Evolutionary conservation across 805 yeast genomes (phyloP).

Genomic region (Ogataea naganishii): DNA sequence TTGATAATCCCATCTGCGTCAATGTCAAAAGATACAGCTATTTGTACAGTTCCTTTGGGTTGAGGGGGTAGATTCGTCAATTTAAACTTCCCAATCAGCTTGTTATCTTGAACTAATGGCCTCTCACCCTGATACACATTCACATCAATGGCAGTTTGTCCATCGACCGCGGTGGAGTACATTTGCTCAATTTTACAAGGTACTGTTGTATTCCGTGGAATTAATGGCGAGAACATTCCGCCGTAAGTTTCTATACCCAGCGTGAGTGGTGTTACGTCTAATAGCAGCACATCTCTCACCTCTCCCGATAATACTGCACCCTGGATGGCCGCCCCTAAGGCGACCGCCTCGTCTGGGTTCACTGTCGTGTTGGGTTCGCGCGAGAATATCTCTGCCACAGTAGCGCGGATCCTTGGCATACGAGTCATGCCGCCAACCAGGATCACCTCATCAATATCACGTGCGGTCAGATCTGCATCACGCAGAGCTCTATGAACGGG

Average conservation of each 20-base stretch:
- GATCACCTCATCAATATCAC: slow-evolving; percentile 66
- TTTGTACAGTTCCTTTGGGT: slow-evolving; percentile 91
- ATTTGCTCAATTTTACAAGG: slow-evolving; percentile 96
- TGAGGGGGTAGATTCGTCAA: slow-evolving; percentile 93
- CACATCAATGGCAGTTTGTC: slow-evolving; percentile 94
- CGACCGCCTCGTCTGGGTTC: slow-evolving; percentile 92
- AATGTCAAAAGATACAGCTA: slow-evolving; percentile 90
- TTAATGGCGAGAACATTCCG: slow-evolving; percentile 91
- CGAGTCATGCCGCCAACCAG: slow-evolving; percentile 87
- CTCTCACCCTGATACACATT: slow-evolving; percentile 99
- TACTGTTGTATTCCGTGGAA: slow-evolving; percentile 89
- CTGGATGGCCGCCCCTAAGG: slow-evolving; percentile 85
- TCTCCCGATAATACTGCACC: slow-evolving; percentile 83
- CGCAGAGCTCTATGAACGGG: slow-evolving; percentile 69
- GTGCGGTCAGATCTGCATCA: slow-evolving; percentile 61
- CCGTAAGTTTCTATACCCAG: slow-evolving; percentile 97
- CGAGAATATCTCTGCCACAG: slow-evolving; percentile 51
- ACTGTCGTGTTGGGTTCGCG: slow-evolving; percentile 64
- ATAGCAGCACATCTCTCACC: slow-evolving; percentile 63
- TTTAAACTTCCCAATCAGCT: slow-evolving; percentile 94
- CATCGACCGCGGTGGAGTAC: slow-evolving; percentile 93
- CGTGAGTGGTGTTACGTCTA: slow-evolving; percentile 82
- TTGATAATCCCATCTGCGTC: slow-evolving; percentile 91
- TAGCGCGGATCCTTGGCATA: slow-evolving; percentile 70
- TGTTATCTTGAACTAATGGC: slow-evolving; percentile 96